phyloP scores from a whole-genome alignment of 2,329 filamentous ascomycete genomes.

The Leptosphaerulina australis region DNA sequence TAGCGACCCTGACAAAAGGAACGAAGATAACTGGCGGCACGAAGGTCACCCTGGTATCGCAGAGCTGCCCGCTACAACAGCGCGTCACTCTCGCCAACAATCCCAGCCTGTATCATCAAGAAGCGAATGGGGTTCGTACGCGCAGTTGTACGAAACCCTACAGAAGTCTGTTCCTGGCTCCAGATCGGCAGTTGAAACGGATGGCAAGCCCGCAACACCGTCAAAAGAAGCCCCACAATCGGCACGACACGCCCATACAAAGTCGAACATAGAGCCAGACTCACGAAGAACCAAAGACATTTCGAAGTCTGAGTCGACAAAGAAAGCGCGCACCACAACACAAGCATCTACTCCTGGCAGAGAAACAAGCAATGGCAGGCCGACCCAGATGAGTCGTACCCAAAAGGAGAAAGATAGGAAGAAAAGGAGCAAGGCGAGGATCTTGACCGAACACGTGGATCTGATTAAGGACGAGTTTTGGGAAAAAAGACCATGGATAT shows the following conservation, averaged over 20 bases:
- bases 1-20: slow-evolving; percentile 21
- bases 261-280: neutral
- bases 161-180: slow-evolving; percentile 6
- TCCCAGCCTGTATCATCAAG: slow-evolving; percentile 31
- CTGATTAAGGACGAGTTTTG: slow-evolving; percentile 97
- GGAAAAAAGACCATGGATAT: slow-evolving; percentile 79
- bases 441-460: slow-evolving; percentile 85
- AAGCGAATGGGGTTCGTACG: slow-evolving; percentile 12
- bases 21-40: slow-evolving; percentile 16
- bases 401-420: slow-evolving; percentile 85
- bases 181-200: neutral
- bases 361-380: slow-evolving; percentile 8
- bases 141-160: slow-evolving; percentile 9
- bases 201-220: neutral
- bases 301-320: neutral
- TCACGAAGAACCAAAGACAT: neutral
- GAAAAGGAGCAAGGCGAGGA: slow-evolving; percentile 75
- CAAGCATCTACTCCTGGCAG: neutral
- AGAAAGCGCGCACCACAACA: neutral
- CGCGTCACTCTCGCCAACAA: slow-evolving; percentile 47
- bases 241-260: neutral
- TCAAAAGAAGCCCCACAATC: neutral
- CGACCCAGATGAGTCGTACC: slow-evolving; percentile 69
- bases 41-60: slow-evolving; percentile 28
- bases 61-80: slow-evolving; percentile 24